Conservation (phyloP, 192 early-diverging fungal species). For the Kappamyces sp. region DNA sequence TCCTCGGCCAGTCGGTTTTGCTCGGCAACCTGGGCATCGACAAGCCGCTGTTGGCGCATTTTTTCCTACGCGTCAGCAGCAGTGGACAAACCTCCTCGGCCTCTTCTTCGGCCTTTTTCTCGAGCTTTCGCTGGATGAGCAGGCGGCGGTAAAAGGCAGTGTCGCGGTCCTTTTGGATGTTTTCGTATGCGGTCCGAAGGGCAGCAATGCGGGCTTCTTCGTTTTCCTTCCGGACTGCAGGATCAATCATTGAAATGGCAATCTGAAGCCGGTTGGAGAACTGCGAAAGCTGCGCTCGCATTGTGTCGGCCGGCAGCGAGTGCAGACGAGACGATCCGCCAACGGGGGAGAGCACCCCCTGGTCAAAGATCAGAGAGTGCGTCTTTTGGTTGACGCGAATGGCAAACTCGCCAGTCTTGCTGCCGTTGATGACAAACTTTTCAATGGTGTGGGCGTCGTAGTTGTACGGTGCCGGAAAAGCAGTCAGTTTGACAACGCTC, state of each 20-base stretch:
- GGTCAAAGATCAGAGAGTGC: conserved; percentile 86
- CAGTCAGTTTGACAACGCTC: conserved; percentile 79
- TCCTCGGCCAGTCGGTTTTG: conserved; percentile 81
- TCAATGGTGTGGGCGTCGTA: conserved; percentile 85
- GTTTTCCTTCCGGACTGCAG: conserved; percentile 60
- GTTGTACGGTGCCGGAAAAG: conserved; percentile 81
- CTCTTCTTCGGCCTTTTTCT: conserved; percentile 35
- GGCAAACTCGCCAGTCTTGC: conserved; percentile 89
- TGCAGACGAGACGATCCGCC: background rate
- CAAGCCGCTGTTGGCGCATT: conserved; percentile 45
- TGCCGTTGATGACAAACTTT: conserved; percentile 98
- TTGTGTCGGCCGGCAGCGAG: conserved; percentile 70
- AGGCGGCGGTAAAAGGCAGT: conserved; percentile 67
- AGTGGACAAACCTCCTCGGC: conserved; percentile 16
- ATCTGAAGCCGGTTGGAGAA: conserved; percentile 81
- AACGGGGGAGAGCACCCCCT: conserved; percentile 71
- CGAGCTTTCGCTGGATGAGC: conserved; percentile 84
- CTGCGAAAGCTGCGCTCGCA: conserved; percentile 85
- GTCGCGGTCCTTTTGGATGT: conserved; percentile 78
- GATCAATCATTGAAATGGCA: conserved; percentile 79
- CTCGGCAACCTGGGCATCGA: conserved; percentile 79
- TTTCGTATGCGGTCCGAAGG: conserved; percentile 64
- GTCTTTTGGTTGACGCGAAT: conserved; percentile 93
- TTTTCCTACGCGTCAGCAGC: conserved; percentile 27
- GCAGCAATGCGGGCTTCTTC: conserved; percentile 60